Conservation (phyloP, 352 stramenopile genomes). For the Elongisporangium anandrum region DNA sequence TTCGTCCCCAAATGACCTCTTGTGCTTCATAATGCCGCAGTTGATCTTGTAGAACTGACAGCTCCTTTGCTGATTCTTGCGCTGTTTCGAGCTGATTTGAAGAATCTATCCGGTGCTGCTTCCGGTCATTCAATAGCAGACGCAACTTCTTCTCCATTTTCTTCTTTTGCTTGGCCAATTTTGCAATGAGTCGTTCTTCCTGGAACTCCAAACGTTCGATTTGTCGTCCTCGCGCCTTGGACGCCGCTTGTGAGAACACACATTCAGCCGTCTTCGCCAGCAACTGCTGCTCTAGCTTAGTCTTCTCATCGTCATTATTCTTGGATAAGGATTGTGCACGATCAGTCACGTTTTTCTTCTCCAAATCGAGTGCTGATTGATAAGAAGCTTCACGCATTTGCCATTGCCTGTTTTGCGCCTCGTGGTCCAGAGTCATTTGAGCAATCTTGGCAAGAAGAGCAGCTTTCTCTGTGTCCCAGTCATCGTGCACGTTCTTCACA, state of each 20-base stretch:
- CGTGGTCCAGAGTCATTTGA: slow-evolving; percentile 27
- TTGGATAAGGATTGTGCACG: background rate
- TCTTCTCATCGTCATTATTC: background rate
- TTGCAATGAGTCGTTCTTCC: slow-evolving; percentile 9
- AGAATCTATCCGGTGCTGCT: slow-evolving; percentile 7
- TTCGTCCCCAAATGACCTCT: background rate
- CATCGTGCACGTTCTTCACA: slow-evolving; percentile 9
- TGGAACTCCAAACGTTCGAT: slow-evolving; percentile 15
- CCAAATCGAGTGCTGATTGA: slow-evolving; percentile 1
- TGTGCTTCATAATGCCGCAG: slow-evolving; percentile 13
- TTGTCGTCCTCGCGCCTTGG: slow-evolving; percentile 14
- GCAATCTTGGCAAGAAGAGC: slow-evolving; percentile 22
- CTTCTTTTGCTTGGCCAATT: slow-evolving; percentile 35
- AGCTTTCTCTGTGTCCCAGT: slow-evolving; percentile 15
- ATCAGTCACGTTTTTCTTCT: background rate
- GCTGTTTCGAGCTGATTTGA: slow-evolving; percentile 2
- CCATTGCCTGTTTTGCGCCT: slow-evolving; percentile 18
- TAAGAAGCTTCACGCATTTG: background rate
- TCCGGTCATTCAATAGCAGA: slow-evolving; percentile 24
- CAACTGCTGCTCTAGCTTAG: background rate
- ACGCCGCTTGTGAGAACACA: slow-evolving; percentile 15
- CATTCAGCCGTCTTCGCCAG: background rate
- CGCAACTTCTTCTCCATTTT: slow-evolving; percentile 55
- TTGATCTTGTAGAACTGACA: slow-evolving; percentile 12
- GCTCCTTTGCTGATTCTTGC: slow-evolving; percentile 8